phyloP scores from a whole-genome alignment of 2,329 filamentous ascomycete species.

The Neocucurbitaria cava region DNA sequence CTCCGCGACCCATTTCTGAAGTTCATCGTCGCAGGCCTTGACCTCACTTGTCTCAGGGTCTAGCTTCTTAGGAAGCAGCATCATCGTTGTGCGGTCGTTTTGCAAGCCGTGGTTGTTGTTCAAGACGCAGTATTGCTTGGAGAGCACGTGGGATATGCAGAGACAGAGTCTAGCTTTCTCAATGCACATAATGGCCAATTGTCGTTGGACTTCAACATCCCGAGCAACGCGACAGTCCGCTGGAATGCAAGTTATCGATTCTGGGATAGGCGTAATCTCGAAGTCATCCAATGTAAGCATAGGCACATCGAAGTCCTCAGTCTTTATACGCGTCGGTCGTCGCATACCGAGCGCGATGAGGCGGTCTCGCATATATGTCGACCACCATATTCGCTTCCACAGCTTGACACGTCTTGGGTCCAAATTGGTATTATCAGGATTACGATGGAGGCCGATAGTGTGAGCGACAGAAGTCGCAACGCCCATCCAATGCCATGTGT shows the following conservation, averaged over 20 bases:
- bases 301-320: conserved; percentile 91
- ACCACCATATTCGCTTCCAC: conserved; percentile 99
- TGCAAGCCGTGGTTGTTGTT: conserved; percentile 77
- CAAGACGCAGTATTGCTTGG: conserved; percentile 89
- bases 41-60: conserved; percentile 83
- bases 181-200: conserved; percentile 87
- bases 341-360: conserved; percentile 94
- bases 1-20: conserved; percentile 77
- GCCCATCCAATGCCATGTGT: conserved; percentile 99
- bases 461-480: conserved; percentile 91
- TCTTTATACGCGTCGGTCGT: conserved; percentile 88
- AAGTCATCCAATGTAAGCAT: conserved; percentile 88
- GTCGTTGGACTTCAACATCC: conserved; percentile 74
- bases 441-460: conserved; percentile 90
- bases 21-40: conserved; percentile 76
- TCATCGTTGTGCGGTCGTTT: conserved; percentile 78
- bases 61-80: conserved; percentile 88
- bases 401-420: conserved; percentile 75
- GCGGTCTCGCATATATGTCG: conserved; percentile 92
- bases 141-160: conserved; percentile 87
- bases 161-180: conserved; percentile 89
- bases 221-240: conserved; percentile 73
- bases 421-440: conserved; percentile 81
- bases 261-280: conserved; percentile 73
- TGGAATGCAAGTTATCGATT: conserved; percentile 72